Base-by-base conservation (phyloP, 345 rosid genomes). In the Capsella bursapastoris region DNA sequence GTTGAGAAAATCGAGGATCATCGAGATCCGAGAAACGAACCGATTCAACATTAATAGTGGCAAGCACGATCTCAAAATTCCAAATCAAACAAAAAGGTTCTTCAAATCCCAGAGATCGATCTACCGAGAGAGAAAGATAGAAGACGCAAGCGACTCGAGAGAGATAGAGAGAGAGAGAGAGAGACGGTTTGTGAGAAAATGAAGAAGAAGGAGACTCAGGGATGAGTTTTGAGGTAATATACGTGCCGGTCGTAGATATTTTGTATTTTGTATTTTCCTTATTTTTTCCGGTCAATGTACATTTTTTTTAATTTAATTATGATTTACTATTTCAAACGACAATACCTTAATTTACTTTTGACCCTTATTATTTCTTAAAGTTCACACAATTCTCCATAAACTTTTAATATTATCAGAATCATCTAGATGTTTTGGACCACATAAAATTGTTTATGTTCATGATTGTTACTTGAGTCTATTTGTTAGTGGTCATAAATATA, bases 11-110 rank as follows among this genome's bases (percentile, higher is more conserved):
- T 18, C 67, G 80, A 74, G 58, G 75, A 78, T 70, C 84, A 76
- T 81, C 80, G 83, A 71, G 77, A 79, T 66, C 67, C 76, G 79
- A 37, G 72, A 57, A 73, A 51, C 68, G 70, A 64, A 77, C 72
- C 67, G 76, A 77, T 15, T 77, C 62, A 64, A 57, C 76, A 77
- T 50, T 2, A 41, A n/a, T 49, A 34, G 61, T 55, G 38, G 27
- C 29, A 35, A 60, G 8, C 45, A 58, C 77, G 78, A 79, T 60
- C 70, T 73, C 73, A 59, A 73, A 41, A 41, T 37, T 45, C 27
- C 12, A 47, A 71, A 68, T 67, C 40, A 43, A 61, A 35, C 32
- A 12, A 61, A 12, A 61, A 61, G 77, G 75, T 71, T 48, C 47
- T 48, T 52, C 55, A 56, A 60, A 35, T 1, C 49, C 48, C 40